Percentiles rank a stretch among this genome's conserved stretches.
These are phyloP conservation scores for Teratosphaeria nubilosa DNA, from an alignment of 2,329 filamentous ascomycete genomes.

Conservation along the genomic window DNA sequence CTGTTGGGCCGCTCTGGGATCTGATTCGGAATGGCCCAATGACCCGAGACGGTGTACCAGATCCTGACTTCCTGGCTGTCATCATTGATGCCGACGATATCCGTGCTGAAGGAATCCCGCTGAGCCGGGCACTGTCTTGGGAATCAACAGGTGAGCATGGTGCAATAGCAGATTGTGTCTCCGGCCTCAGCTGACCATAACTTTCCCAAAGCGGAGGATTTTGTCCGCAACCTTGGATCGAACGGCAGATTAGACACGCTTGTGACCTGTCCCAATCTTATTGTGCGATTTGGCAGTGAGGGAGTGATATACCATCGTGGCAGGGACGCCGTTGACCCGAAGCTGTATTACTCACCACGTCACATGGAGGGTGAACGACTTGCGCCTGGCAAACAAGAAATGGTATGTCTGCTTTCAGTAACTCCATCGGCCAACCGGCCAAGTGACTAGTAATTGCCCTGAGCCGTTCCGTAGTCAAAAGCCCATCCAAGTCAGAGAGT, in stretches of 20 bases:
- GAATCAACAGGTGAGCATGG: slow-evolving; percentile 6
- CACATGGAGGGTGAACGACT: slow-evolving; percentile 13
- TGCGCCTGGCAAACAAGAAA: background rate
- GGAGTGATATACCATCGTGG: slow-evolving; percentile 26
- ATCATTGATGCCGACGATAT: slow-evolving; percentile 27
- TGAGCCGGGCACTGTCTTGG: slow-evolving; percentile 25
- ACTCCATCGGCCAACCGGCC: background rate
- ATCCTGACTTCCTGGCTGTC: slow-evolving; percentile 24
- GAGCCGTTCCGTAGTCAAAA: background rate
- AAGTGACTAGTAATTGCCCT: background rate
- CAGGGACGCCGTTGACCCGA: slow-evolving; percentile 24
- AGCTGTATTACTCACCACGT: slow-evolving; percentile 22
- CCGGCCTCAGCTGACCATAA: too few species aligned
- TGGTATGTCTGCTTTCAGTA: background rate
- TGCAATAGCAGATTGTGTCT: too few species aligned
- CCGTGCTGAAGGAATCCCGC: slow-evolving; percentile 23
- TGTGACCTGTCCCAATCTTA: slow-evolving; percentile 26
- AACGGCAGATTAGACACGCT: slow-evolving; percentile 26
- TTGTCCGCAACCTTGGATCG: slow-evolving; percentile 24
- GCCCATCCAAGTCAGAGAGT: too few species aligned
- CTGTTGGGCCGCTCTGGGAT: slow-evolving; percentile 24
- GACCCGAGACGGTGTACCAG: slow-evolving; percentile 20
- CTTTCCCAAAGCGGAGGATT: slow-evolving; percentile 21
- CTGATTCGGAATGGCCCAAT: slow-evolving; percentile 23
- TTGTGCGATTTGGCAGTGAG: slow-evolving; percentile 25